Evolutionary conservation across 345 rosid genomes (phyloP), one percentile per base, ranked within the genome.

Genomic region (Psidium guajava): DNA sequence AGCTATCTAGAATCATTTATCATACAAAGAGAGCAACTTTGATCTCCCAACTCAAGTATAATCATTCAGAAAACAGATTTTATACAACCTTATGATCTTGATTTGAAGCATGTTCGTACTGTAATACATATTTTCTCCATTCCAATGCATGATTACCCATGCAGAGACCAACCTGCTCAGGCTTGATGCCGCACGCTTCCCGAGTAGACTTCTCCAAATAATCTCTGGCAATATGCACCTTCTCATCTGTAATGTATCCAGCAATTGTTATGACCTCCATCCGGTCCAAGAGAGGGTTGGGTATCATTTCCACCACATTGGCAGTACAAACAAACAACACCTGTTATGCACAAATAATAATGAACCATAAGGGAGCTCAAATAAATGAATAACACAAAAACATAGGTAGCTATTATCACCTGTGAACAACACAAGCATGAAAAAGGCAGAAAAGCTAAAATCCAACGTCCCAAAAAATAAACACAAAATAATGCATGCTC

Each of bases 301-400:
- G 99, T 88, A 97, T 97, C 90, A 58, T 95, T 85, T 96, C 98
- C 87, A 97, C 88, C 85, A 96, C 99, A 93, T 97, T 97, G 89
- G 99, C 99, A 16, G 99, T 97, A 95, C 99, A 97, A 69, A 97
- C 99, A 89, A 97, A 97, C 44, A 96, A 93, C 88, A 98, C 99
- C 99, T 97, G 94, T 82, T 82, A 89, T 83, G 27, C 21, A 11
- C 61, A 82, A 18, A 20, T 69, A 69, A 36, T 8, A 69, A 69
- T 69, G 24, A 32, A 13, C 47, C 42, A 69, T 9, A 36, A 32
- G 47, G 80, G 36, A 36, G 6, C 80, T 69, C 47, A 36, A 83
- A 73, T 57, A 9, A 27, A 51, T 28, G 20, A 80, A 36, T 5
- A 56, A 25, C 75, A 57, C 54, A 82, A 14, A 27, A 52, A 25